Percentiles rank a stretch among this genome's conserved stretches.
Evolutionary conservation across 495 filamentous ascomycete species (phyloP).

Genomic region (Xylona heveae): DNA sequence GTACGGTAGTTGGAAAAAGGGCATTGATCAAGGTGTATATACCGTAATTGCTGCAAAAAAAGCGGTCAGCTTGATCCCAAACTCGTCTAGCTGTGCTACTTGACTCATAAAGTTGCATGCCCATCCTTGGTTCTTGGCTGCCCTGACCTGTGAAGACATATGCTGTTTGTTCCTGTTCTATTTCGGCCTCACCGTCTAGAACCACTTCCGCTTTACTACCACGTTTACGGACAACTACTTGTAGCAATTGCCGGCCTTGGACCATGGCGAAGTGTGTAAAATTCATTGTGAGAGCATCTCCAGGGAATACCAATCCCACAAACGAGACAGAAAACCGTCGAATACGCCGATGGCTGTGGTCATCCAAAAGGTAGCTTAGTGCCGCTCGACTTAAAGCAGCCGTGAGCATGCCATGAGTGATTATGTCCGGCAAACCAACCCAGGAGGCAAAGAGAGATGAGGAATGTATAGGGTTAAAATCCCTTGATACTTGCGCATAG

Average conservation of each 20-base stretch:
- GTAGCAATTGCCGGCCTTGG: slow-evolving; percentile 15
- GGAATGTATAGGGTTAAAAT: slow-evolving; percentile 20
- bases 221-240: slow-evolving; percentile 11
- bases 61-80: slow-evolving; percentile 20
- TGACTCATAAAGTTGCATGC: slow-evolving; percentile 18
- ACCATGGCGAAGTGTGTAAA: slow-evolving; percentile 18
- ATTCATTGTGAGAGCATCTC: slow-evolving; percentile 14
- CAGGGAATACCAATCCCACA: slow-evolving; percentile 17
- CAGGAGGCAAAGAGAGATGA: slow-evolving; percentile 13
- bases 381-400: slow-evolving; percentile 8
- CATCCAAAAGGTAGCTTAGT: slow-evolving; percentile 8
- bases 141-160: slow-evolving; percentile 26
- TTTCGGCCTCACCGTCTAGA: slow-evolving; percentile 15
- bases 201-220: slow-evolving; percentile 13
- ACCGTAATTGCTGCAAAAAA: slow-evolving; percentile 19
- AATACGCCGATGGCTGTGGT: slow-evolving; percentile 8
- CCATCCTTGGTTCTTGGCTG: slow-evolving; percentile 20
- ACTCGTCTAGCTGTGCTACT: slow-evolving; percentile 15
- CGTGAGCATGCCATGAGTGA: slow-evolving; percentile 20
- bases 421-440: slow-evolving; percentile 13
- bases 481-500: slow-evolving; percentile 14
- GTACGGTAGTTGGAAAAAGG: no score
- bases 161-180: slow-evolving; percentile 17
- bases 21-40: neutral
- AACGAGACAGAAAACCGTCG: slow-evolving; percentile 14